Percentiles rank a stretch among this genome's conserved stretches.
Conservation (phyloP, 1,139 yeast genomes). For the Lodderomyces jiufengensis region DNA sequence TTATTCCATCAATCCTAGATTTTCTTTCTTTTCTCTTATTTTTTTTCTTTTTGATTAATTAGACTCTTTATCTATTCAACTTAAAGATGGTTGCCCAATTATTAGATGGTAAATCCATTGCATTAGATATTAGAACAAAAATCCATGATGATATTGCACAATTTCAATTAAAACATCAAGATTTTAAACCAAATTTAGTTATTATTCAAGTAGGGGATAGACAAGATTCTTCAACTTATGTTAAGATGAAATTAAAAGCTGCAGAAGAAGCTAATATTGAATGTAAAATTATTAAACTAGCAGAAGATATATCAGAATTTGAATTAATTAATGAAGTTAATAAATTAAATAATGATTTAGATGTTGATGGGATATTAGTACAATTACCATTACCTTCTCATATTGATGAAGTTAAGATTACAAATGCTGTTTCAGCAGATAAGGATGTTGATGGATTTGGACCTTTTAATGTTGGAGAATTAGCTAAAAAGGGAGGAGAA, state of each 20-base stretch:
- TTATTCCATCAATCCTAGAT: background rate
- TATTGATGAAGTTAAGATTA: constrained; percentile 72
- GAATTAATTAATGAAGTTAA: constrained; percentile 59
- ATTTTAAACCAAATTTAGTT: constrained; percentile 72
- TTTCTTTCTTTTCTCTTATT: constrained; percentile 1
- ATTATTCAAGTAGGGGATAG: constrained; percentile 89
- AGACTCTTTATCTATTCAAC: constrained; percentile 1
- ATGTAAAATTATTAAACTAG: constrained; percentile 65
- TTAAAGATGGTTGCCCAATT: constrained; percentile 32
- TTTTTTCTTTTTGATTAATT: constrained; percentile 3
- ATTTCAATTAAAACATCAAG: constrained; percentile 51
- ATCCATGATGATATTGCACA: constrained; percentile 53
- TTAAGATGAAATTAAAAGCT: constrained; percentile 89
- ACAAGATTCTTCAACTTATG: constrained; percentile 92
- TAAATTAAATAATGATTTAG: constrained; percentile 59
- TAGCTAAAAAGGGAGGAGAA: constrained; percentile 81
- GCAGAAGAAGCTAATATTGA: constrained; percentile 79
- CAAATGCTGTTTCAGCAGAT: constrained; percentile 68
- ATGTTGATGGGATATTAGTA: constrained; percentile 84
- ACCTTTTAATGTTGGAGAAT: constrained; percentile 84
- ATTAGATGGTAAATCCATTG: constrained; percentile 73
- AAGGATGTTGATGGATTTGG: constrained; percentile 98
- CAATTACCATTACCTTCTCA: constrained; percentile 89
- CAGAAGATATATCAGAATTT: constrained; percentile 56
- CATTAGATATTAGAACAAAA: constrained; percentile 49